A percentile compares a stretch with the other conserved stretches of the same genome.
These are phyloP conservation scores for Rhizoclosmatium globosum DNA, from an alignment of 192 early-diverging fungal genomes.

Conservation along the genomic window DNA sequence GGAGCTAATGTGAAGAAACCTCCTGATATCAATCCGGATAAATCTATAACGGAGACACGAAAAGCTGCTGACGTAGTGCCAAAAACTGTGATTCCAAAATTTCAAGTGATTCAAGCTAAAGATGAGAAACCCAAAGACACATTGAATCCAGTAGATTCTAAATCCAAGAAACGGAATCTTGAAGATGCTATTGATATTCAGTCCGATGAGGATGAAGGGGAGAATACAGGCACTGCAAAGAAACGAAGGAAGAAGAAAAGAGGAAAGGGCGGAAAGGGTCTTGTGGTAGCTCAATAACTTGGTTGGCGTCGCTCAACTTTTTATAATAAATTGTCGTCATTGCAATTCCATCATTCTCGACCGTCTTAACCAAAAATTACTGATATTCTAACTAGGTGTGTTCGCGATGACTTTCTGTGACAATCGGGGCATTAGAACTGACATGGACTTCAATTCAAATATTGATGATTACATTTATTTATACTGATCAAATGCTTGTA, in stretches of 20 bases:
- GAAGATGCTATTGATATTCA: neutral
- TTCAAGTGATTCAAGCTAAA: neutral
- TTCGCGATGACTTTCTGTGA: no score
- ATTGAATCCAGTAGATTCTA: neutral
- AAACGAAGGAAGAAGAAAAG: slow-evolving; percentile 3
- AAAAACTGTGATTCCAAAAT: neutral
- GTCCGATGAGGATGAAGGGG: neutral
- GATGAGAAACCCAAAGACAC: neutral
- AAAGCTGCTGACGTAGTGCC: neutral
- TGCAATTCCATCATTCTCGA: no score
- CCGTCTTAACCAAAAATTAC: no score
- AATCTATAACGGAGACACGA: neutral
- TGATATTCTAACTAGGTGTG: no score
- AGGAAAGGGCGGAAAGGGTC: slow-evolving; percentile 3
- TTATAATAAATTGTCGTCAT: no score
- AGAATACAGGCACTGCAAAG: neutral
- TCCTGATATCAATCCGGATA: neutral
- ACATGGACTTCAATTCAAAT: no score
- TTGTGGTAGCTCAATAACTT: neutral
- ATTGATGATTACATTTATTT: no score
- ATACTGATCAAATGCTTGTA: no score
- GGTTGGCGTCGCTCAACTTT: no score
- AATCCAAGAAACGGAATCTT: slow-evolving; percentile 1
- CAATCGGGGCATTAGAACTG: no score
- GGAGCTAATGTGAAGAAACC: neutral